These are phyloP conservation scores for Suillus spraguei DNA, from an alignment of 768 basidiomycete genomes.

Conservation along the genomic window DNA sequence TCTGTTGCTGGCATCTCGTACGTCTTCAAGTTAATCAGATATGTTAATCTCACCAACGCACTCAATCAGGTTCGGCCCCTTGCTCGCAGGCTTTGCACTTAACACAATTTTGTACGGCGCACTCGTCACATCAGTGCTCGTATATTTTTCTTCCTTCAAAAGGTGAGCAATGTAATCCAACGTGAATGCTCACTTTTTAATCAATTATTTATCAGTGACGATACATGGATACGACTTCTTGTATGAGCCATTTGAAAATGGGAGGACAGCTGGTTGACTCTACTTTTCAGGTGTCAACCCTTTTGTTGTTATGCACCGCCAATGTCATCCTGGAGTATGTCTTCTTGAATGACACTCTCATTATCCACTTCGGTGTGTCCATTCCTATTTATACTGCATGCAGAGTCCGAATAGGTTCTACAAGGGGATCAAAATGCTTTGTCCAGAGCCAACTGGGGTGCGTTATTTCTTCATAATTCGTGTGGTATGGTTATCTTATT, in stretches of 20 bases:
- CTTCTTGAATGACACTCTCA: conserved; percentile 28
- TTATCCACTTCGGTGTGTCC: conserved; percentile 27
- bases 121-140: conserved; percentile 36
- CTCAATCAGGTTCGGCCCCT: conserved; percentile 34
- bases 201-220: conserved; percentile 17
- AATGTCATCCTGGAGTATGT: conserved; percentile 28
- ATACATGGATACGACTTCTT: conserved; percentile 26
- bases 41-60: neutral
- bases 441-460: conserved; percentile 26
- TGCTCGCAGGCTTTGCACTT: conserved; percentile 37
- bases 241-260: conserved; percentile 14
- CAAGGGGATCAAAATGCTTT: conserved; percentile 21
- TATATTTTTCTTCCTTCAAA: conserved; percentile 33
- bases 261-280: neutral
- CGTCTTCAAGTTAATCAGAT: conserved; percentile 10
- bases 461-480: conserved; percentile 1
- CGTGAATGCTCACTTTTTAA: neutral
- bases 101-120: conserved; percentile 39
- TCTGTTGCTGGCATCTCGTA: conserved; percentile 26
- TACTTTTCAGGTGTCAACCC: conserved; percentile 19
- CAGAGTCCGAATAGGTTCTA: neutral
- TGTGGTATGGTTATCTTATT: neutral
- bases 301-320: conserved; percentile 27
- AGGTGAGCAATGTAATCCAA: conserved; percentile 16
- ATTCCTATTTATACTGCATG: neutral